Evolutionary conservation across 345 rosid species (phyloP).

Genomic region (Ceriops decandra): DNA sequence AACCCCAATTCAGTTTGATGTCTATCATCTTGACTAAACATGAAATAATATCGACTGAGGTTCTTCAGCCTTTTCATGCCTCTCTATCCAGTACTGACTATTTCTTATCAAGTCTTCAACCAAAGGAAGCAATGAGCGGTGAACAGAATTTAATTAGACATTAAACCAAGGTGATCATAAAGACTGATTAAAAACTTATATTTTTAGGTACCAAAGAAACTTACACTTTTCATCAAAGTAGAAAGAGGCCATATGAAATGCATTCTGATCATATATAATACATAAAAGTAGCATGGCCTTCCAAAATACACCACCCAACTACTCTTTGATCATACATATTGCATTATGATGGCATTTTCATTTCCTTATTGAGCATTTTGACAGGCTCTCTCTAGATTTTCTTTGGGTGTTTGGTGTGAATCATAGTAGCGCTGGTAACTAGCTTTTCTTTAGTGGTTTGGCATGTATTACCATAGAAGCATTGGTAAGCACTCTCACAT

Average conservation of each 20-base stretch:
- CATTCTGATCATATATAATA: conserved; percentile 1
- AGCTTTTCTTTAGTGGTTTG: neutral
- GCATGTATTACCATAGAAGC: neutral
- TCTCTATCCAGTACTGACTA: no score
- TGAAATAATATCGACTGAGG: neutral
- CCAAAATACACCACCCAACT: neutral
- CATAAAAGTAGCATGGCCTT: conserved; percentile 8
- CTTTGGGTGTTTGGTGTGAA: neutral
- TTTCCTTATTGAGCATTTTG: neutral
- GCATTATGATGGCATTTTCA: neutral
- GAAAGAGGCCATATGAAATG: neutral
- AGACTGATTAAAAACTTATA: no score
- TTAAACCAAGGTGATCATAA: no score
- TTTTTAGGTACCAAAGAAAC: no score
- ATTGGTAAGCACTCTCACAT: neutral
- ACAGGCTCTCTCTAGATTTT: neutral
- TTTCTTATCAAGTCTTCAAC: no score
- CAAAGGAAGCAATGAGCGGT: no score
- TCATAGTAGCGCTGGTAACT: neutral
- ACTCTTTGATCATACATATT: neutral
- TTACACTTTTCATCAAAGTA: no score
- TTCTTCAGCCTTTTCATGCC: neutral
- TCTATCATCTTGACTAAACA: neutral
- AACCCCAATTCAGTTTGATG: neutral
- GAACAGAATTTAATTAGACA: no score